Base-by-base conservation (phyloP, 768 basidiomycete species). In the Strobilomyces echinocephalus region DNA sequence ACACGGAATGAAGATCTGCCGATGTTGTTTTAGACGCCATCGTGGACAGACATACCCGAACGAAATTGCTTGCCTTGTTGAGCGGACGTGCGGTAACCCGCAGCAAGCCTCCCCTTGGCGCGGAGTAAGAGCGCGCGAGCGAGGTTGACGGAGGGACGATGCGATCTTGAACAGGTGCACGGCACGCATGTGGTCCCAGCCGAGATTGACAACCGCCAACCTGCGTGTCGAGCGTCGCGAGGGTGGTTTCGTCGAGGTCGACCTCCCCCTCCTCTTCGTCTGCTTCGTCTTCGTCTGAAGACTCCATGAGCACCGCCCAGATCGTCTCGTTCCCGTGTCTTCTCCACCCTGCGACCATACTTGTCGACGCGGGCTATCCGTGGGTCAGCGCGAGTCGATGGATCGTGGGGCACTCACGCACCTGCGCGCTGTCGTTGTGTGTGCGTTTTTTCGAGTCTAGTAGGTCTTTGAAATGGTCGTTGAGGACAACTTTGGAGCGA, bases 171-270 rank as follows among this genome's bases (percentile, higher is more conserved):
- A 95, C 71, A 90, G 95, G 67, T 98, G 94, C 18, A 74, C 73
- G 18, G 39, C 39, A 11, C 39, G 39, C 4, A 40, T 18, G 11
- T 97, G 82, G 68, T 98, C 97, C 97, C 97, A 99, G 72, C 98
- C 97, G 48, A 98, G 80, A 68, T 98, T 97, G 58, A 98, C 95
- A 41, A 88, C 80, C 1, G 95, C 97, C 8, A 99, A 83, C 87
- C 60, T 91, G 85, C 9, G 86, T 85, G 52, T 91, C 85, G 31
- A 89, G 78, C 58, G 81, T 82, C 8, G 83, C 83, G 56, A 83
- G 81, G 34, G 76, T 79, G 55, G 79, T 76, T 68, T 95, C 94
- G 71, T 94, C 84, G 48, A 95, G 74, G 68, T 97, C 83, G 56
- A 97, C 78, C 51, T 86, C 87, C 4, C 58, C 66, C 39, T 78